A percentile compares a stretch with the other conserved stretches of the same genome.
These are phyloP conservation scores for Abortiporus biennis DNA, from an alignment of 1,284 basidiomycete species.

Conservation along the genomic window DNA sequence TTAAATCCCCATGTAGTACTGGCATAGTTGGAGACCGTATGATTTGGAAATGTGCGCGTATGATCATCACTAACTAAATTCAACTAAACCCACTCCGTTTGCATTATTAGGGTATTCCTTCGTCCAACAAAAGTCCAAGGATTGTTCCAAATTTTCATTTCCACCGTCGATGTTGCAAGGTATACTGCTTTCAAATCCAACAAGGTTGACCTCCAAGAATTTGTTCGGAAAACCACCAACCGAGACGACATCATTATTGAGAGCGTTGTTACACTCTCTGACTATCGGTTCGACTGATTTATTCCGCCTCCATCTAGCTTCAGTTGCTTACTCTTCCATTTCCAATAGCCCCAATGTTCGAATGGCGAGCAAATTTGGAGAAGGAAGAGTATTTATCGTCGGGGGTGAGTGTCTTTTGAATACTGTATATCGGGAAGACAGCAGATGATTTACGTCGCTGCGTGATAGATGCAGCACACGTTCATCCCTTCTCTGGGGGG, in stretches of 20 bases:
- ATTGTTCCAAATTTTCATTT: not conserved
- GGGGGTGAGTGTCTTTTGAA: conserved; percentile 29
- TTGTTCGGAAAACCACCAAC: not conserved
- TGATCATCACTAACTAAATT: too few relatives aligned
- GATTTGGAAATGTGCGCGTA: conserved; percentile 12
- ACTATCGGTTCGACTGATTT: not conserved
- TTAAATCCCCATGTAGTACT: too few relatives aligned
- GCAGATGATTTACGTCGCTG: not conserved
- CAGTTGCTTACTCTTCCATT: too few relatives aligned
- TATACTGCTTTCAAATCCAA: not conserved
- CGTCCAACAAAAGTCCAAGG: conserved; percentile 3
- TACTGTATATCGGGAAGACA: not conserved
- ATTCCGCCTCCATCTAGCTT: not conserved
- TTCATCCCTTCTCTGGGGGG: conserved; percentile 17
- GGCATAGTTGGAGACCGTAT: conserved; percentile 23
- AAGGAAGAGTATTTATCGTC: conserved; percentile 28
- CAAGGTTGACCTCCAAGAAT: not conserved
- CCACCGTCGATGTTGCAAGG: not conserved
- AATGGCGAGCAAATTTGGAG: conserved; percentile 28
- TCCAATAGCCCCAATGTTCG: conserved; percentile 29
- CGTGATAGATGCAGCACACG: conserved; percentile 17
- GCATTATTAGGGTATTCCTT: not conserved
- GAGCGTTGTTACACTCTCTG: not conserved
- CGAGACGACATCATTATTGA: conserved; percentile 1
- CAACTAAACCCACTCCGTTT: not conserved